Percentiles rank a stretch among this genome's conserved stretches.
phyloP scores from a whole-genome alignment of 306 rosid species.

The Herpetospermum pedunculosum region DNA sequence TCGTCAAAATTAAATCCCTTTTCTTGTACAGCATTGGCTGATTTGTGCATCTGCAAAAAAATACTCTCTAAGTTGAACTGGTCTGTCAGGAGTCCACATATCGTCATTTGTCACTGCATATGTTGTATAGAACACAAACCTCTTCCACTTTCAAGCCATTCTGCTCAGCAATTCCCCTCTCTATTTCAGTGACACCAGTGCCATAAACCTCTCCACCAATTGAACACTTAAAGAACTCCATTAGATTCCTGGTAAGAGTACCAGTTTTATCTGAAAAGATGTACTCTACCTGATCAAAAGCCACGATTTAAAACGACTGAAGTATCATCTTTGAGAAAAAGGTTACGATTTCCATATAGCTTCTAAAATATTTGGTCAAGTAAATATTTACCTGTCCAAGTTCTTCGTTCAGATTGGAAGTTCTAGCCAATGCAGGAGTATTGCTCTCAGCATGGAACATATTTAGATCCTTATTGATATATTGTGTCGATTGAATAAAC shows the following conservation, averaged over 20 bases:
- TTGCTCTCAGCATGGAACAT: constrained; percentile 86
- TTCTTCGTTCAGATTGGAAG: constrained; percentile 97
- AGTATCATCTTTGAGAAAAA: neutral
- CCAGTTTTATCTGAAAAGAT: constrained; percentile 99
- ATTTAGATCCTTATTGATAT: constrained; percentile 77
- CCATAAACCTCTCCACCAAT: constrained; percentile 93
- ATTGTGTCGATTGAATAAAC: constrained; percentile 89
- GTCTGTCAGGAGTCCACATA: neutral
- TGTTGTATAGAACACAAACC: constrained; percentile 5
- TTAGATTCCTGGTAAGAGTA: constrained; percentile 85
- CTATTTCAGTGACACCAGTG: constrained; percentile 86
- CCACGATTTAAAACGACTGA: constrained; percentile 10
- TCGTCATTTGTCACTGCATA: neutral
- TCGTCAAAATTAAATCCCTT: constrained; percentile 91
- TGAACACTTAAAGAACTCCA: constrained; percentile 99
- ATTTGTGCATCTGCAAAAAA: constrained; percentile 33
- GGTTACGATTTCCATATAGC: neutral
- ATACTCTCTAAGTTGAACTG: neutral
- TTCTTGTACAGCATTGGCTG: constrained; percentile 50
- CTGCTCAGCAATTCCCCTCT: constrained; percentile 73
- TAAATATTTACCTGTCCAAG: constrained; percentile 70
- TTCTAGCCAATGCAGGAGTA: constrained; percentile 96
- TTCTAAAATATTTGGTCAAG: neutral
- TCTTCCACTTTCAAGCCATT: constrained; percentile 54
- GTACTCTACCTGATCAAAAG: constrained; percentile 73